Evolutionary conservation across 2,329 filamentous ascomycete species (phyloP).

Genomic region (Metarhizium robertsii): DNA sequence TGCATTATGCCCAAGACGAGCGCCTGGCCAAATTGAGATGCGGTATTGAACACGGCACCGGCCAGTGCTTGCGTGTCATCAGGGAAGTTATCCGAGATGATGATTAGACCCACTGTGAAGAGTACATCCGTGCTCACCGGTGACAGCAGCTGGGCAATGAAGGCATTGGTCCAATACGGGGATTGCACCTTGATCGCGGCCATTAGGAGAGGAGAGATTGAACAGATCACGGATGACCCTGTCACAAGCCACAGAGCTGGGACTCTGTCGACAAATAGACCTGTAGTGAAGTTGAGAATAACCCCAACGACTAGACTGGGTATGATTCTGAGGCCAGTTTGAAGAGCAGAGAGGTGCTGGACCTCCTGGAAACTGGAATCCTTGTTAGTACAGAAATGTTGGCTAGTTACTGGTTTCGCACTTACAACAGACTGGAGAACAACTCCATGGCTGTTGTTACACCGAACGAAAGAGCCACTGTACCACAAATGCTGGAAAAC

Average conservation of each 20-base stretch:
- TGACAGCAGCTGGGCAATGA: conserved; percentile 31
- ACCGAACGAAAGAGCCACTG: conserved; percentile 34
- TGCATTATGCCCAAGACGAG: conserved; percentile 38
- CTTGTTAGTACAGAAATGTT: background rate
- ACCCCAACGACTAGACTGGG: conserved; percentile 35
- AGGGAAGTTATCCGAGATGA: conserved; percentile 45
- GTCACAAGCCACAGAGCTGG: conserved; percentile 29
- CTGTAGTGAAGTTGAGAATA: conserved; percentile 32
- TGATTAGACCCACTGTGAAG: conserved; percentile 45
- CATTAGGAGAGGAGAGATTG: conserved; percentile 43
- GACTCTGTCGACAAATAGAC: conserved; percentile 34
- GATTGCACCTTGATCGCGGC: conserved; percentile 37
- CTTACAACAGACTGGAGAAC: conserved; percentile 39
- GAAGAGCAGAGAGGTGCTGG: conserved; percentile 33
- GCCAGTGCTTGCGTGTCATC: conserved; percentile 48
- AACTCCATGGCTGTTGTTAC: conserved; percentile 37
- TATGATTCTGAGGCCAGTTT: conserved; percentile 35
- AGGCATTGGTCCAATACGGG: conserved; percentile 42
- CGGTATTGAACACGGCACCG: conserved; percentile 52
- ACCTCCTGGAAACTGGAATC: conserved; percentile 39
- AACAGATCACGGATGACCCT: conserved; percentile 29
- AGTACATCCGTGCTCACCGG: conserved; percentile 37
- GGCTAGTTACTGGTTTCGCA: background rate
- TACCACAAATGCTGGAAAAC: conserved; percentile 47
- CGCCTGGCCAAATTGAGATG: conserved; percentile 44